phyloP scores from a whole-genome alignment of 495 filamentous ascomycete species.

The Tuber aestivum region DNA sequence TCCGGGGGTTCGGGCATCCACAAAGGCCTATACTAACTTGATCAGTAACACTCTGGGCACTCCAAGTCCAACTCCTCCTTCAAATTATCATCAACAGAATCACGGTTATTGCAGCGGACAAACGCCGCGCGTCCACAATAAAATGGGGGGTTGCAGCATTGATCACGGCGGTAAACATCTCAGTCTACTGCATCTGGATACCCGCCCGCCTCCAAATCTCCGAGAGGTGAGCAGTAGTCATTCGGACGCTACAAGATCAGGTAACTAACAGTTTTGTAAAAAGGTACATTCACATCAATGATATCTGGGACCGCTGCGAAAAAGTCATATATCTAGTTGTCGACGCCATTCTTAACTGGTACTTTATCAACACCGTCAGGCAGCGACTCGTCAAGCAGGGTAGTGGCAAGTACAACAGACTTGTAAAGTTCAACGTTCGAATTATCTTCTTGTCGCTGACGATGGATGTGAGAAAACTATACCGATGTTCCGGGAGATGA shows the following conservation, averaged over 20 bases:
- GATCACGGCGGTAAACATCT: conserved; percentile 48
- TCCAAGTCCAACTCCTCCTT: conserved; percentile 47
- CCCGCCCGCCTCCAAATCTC: conserved; percentile 46
- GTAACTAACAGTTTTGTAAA: not conserved
- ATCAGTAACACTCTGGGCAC: conserved; percentile 43
- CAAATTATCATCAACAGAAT: conserved; percentile 52
- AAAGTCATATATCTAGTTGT: conserved; percentile 48
- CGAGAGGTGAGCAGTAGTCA: conserved; percentile 19
- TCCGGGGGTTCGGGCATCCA: not conserved
- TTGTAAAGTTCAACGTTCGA: conserved; percentile 48
- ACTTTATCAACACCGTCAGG: conserved; percentile 46
- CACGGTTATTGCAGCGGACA: conserved; percentile 44
- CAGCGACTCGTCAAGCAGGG: conserved; percentile 48
- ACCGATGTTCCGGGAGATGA: not conserved
- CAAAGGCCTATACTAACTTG: conserved; percentile 5
- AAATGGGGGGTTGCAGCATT: conserved; percentile 47
- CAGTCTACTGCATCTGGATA: conserved; percentile 51
- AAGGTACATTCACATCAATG: conserved; percentile 47
- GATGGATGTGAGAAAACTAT: conserved; percentile 46
- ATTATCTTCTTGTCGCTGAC: conserved; percentile 47
- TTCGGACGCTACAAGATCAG: not conserved
- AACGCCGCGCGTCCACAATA: conserved; percentile 32
- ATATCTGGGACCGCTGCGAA: conserved; percentile 47
- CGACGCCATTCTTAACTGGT: conserved; percentile 48
- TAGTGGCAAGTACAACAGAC: conserved; percentile 46